Evolutionary conservation across 2,329 filamentous ascomycete genomes (phyloP).

Genomic region (Thelonectria olida): DNA sequence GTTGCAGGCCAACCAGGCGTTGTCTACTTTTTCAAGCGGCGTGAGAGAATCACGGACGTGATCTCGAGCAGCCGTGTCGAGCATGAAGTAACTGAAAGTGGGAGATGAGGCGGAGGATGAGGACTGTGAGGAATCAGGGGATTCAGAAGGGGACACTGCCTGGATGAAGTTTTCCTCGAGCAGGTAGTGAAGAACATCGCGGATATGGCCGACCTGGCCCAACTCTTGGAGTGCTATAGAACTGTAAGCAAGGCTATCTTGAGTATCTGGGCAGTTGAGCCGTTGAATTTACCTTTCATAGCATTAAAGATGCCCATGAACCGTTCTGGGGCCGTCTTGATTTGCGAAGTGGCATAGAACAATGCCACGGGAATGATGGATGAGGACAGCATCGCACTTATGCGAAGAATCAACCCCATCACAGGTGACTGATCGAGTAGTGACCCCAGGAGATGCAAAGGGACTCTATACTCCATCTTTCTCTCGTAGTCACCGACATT

Average conservation of each 20-base stretch:
- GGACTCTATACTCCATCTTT: slow-evolving; percentile 16
- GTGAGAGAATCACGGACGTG: slow-evolving; percentile 16
- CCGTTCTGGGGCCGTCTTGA: slow-evolving; percentile 12
- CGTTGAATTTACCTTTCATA: slow-evolving; percentile 6
- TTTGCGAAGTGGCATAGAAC: slow-evolving; percentile 14
- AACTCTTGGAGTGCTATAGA: slow-evolving; percentile 14
- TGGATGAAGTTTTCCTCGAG: slow-evolving; percentile 15
- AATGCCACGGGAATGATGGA: slow-evolving; percentile 15
- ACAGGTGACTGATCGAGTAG: slow-evolving; percentile 18
- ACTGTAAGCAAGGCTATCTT: neutral
- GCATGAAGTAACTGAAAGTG: slow-evolving; percentile 15
- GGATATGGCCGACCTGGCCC: slow-evolving; percentile 14
- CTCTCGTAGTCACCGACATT: slow-evolving; percentile 7
- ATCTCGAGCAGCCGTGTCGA: slow-evolving; percentile 8
- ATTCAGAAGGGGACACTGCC: slow-evolving; percentile 6
- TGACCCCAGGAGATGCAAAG: slow-evolving; percentile 16
- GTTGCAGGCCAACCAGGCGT: slow-evolving; percentile 19
- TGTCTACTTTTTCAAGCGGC: slow-evolving; percentile 10
- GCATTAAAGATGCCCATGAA: slow-evolving; percentile 11
- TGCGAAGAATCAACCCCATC: slow-evolving; percentile 10
- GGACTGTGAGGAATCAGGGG: slow-evolving; percentile 13
- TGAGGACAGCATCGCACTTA: slow-evolving; percentile 14
- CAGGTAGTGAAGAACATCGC: slow-evolving; percentile 19
- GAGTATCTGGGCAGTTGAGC: too few relatives aligned
- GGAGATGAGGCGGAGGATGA: slow-evolving; percentile 10